phyloP scores from a whole-genome alignment of 2,329 filamentous ascomycete genomes.

The Trichophyton benhamiae region DNA sequence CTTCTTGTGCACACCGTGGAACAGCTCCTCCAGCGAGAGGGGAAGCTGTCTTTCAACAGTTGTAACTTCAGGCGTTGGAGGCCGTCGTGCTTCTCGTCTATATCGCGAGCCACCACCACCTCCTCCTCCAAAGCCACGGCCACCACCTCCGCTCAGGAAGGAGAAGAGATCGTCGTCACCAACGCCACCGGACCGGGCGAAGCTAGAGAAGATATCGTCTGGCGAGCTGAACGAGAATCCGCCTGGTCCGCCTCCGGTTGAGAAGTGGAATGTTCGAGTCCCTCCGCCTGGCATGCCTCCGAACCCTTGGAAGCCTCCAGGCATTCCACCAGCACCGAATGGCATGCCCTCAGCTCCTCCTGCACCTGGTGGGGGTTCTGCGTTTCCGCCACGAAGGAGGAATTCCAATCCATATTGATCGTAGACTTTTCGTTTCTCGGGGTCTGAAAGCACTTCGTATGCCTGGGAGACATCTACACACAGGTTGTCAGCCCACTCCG shows the following conservation, averaged over 20 bases:
- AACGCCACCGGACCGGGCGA: conserved; percentile 50
- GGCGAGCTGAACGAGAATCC: conserved; percentile 78
- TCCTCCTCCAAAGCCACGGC: conserved; percentile 33
- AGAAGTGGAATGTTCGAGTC: conserved; percentile 36
- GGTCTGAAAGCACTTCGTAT: conserved; percentile 94
- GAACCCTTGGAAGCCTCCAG: conserved; percentile 39
- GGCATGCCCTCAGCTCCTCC: conserved; percentile 18
- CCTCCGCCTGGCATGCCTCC: conserved; percentile 41
- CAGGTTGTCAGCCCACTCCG: conserved; percentile 5
- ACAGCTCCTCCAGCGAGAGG: conserved; percentile 78
- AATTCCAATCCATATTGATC: conserved; percentile 92
- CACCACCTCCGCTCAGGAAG: conserved; percentile 37
- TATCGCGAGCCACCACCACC: conserved; percentile 21
- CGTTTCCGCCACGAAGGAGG: conserved; percentile 65
- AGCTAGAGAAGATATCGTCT: conserved; percentile 73
- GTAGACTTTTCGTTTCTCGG: conserved; percentile 91
- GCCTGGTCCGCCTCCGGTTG: conserved; percentile 38
- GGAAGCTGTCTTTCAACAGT: conserved; percentile 77
- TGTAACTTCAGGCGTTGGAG: conserved; percentile 66
- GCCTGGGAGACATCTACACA: conserved; percentile 73
- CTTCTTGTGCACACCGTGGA: conserved; percentile 79
- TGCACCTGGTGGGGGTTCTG: conserved; percentile 48
- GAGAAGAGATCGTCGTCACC: conserved; percentile 47
- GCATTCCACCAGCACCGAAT: conserved; percentile 41
- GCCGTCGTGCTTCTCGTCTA: conserved; percentile 18